phyloP scores from a whole-genome alignment of 371 early-diverging fungal genomes.

The Dinochytrium kinnereticum region DNA sequence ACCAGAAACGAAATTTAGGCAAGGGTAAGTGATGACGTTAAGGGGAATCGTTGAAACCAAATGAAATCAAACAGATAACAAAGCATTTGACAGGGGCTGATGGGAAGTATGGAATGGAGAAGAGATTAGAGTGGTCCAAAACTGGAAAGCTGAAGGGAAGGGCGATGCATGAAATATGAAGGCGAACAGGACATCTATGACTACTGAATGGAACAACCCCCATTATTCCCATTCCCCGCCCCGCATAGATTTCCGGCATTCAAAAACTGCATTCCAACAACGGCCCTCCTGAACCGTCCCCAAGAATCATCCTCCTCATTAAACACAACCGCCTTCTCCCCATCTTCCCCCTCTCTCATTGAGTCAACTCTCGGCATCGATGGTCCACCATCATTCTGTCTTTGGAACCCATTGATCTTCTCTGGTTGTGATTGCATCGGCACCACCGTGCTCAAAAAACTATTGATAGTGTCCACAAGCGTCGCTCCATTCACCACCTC shows the following conservation, averaged over 20 bases:
- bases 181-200: neutral
- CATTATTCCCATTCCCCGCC: neutral
- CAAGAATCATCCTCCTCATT: conserved; percentile 13
- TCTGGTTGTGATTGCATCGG: neutral
- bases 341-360: neutral
- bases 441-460: neutral
- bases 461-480: neutral
- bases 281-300: conserved; percentile 6
- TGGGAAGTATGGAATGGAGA: too few species aligned
- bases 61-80: too few species aligned
- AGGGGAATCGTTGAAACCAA: too few species aligned
- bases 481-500: neutral
- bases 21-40: too few species aligned
- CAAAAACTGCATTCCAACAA: conserved; percentile 15
- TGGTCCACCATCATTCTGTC: too few species aligned
- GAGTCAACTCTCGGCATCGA: conserved; percentile 4
- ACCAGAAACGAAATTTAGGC: too few species aligned
- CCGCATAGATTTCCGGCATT: conserved; percentile 19
- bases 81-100: too few species aligned
- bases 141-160: too few species aligned
- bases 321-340: neutral
- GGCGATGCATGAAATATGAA: neutral
- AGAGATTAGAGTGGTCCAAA: too few species aligned
- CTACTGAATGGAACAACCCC: conserved; percentile 10
- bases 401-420: too few species aligned